These are phyloP conservation scores for Schizophyllum commune DNA, from an alignment of 1,284 basidiomycete genomes.

Conservation along the genomic window DNA sequence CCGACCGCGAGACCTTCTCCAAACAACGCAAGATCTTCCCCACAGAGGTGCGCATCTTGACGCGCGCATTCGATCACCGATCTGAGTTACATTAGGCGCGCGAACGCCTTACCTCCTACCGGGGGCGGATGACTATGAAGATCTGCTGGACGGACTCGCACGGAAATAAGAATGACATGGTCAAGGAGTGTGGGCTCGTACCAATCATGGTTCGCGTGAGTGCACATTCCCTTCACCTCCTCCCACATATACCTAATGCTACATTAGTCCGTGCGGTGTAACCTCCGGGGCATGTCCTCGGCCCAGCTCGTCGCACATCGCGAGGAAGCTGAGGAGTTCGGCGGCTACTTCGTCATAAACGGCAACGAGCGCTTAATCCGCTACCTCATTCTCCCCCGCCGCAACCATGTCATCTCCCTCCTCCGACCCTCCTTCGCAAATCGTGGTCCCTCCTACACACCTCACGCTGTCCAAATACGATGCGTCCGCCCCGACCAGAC, in stretches of 20 bases:
- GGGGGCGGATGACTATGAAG: slow-evolving; percentile 86
- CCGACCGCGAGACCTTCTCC: slow-evolving; percentile 75
- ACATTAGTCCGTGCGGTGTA: slow-evolving; percentile 85
- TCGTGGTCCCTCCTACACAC: slow-evolving; percentile 92
- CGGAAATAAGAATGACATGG: slow-evolving; percentile 70
- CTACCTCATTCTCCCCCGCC: slow-evolving; percentile 86
- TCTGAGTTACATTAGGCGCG: slow-evolving; percentile 55
- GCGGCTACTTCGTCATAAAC: slow-evolving; percentile 98
- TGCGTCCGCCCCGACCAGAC: slow-evolving; percentile 91
- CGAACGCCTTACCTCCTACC: slow-evolving; percentile 89
- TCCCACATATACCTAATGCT: slow-evolving; percentile 1
- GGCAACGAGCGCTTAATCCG: slow-evolving; percentile 99
- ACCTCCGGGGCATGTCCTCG: slow-evolving; percentile 80
- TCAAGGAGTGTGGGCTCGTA: slow-evolving; percentile 85
- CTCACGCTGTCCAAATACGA: slow-evolving; percentile 92
- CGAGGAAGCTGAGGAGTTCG: slow-evolving; percentile 98
- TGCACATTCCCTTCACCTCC: slow-evolving; percentile 14
- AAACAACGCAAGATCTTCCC: slow-evolving; percentile 82
- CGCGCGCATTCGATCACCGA: neutral
- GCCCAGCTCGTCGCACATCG: slow-evolving; percentile 83
- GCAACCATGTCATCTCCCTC: slow-evolving; percentile 87
- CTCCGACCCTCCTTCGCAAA: slow-evolving; percentile 83
- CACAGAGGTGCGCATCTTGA: slow-evolving; percentile 57
- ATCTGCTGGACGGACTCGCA: slow-evolving; percentile 77
- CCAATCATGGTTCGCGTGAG: slow-evolving; percentile 96